phyloP scores from a whole-genome alignment of 2,329 filamentous ascomycete species.

The Ophiosphaerella narmari region DNA sequence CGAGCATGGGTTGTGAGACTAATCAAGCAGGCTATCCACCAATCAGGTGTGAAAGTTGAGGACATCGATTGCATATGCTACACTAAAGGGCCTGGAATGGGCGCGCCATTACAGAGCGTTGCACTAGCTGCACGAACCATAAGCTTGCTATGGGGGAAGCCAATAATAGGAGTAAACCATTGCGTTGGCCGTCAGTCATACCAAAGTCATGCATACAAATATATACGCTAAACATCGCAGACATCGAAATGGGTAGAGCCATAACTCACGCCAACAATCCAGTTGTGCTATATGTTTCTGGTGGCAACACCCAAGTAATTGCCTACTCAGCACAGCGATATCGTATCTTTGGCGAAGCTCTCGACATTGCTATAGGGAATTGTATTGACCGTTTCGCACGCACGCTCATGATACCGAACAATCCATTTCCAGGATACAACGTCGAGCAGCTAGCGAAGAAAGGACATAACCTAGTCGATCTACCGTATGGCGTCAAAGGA shows the following conservation, averaged over 20 bases:
- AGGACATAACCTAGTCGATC: slow-evolving; percentile 72
- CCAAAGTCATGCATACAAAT: too few species aligned
- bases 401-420: slow-evolving; percentile 88
- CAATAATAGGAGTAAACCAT: slow-evolving; percentile 95
- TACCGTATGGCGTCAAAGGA: slow-evolving; percentile 96
- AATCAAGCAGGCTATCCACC: slow-evolving; percentile 76
- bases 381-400: slow-evolving; percentile 95
- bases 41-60: slow-evolving; percentile 58
- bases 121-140: slow-evolving; percentile 84
- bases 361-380: slow-evolving; percentile 97
- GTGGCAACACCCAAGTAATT: slow-evolving; percentile 97
- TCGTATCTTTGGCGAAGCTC: slow-evolving; percentile 95
- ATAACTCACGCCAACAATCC: slow-evolving; percentile 92
- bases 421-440: slow-evolving; percentile 96
- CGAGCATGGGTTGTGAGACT: slow-evolving; percentile 80
- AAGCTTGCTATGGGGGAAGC: slow-evolving; percentile 80
- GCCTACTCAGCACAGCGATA: slow-evolving; percentile 94
- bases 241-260: slow-evolving; percentile 96
- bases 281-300: slow-evolving; percentile 92
- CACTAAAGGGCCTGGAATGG: slow-evolving; percentile 95
- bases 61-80: slow-evolving; percentile 94
- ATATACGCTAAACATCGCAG: slow-evolving; percentile 26
- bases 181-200: slow-evolving; percentile 76
- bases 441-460: slow-evolving; percentile 91
- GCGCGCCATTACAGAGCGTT: slow-evolving; percentile 84